Conservation (phyloP, 2,329 filamentous ascomycete genomes). For the Diaporthe aspalathi region DNA sequence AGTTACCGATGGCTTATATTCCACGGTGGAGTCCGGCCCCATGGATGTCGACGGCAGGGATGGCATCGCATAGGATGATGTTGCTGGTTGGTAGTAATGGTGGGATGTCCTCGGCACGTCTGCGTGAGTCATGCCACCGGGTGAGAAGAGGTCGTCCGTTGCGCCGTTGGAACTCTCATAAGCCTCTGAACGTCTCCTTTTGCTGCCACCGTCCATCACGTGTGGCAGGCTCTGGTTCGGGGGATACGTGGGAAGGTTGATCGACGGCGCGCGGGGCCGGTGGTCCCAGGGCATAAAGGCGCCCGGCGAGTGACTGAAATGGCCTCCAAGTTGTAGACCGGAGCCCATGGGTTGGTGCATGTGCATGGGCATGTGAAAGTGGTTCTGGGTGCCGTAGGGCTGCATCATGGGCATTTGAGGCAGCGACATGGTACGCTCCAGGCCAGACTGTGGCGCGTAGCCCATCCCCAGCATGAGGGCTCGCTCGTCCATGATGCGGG, state of each 20-base stretch:
- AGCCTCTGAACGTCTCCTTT: conserved; percentile 34
- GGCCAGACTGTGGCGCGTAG: conserved; percentile 15
- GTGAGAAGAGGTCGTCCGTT: conserved; percentile 32
- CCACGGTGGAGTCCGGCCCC: conserved; percentile 8
- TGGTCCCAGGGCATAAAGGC: conserved; percentile 33
- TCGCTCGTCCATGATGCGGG: conserved; percentile 40
- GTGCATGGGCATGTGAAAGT: conserved; percentile 34
- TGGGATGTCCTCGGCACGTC: conserved; percentile 24
- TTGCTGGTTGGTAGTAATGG: conserved; percentile 26
- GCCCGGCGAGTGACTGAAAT: conserved; percentile 18
- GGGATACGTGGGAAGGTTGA: conserved; percentile 28
- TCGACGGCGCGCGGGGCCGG: conserved; percentile 25
- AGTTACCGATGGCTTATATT: conserved; percentile 29
- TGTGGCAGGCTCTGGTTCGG: conserved; percentile 10
- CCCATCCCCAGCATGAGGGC: conserved; percentile 35
- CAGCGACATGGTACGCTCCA: conserved; percentile 34
- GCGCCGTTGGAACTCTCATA: conserved; percentile 26
- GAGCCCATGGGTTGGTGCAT: conserved; percentile 25
- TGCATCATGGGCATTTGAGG: conserved; percentile 36
- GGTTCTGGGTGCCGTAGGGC: conserved; percentile 27
- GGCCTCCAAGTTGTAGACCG: conserved; percentile 23
- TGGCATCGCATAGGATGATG: conserved; percentile 34
- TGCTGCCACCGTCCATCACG: conserved; percentile 30
- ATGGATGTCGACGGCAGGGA: conserved; percentile 24
- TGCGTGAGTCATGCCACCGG: conserved; percentile 30